Evolutionary conservation across 805 yeast genomes (phyloP).

Genomic region (Sugiyamaella boreocaroliniensis): DNA sequence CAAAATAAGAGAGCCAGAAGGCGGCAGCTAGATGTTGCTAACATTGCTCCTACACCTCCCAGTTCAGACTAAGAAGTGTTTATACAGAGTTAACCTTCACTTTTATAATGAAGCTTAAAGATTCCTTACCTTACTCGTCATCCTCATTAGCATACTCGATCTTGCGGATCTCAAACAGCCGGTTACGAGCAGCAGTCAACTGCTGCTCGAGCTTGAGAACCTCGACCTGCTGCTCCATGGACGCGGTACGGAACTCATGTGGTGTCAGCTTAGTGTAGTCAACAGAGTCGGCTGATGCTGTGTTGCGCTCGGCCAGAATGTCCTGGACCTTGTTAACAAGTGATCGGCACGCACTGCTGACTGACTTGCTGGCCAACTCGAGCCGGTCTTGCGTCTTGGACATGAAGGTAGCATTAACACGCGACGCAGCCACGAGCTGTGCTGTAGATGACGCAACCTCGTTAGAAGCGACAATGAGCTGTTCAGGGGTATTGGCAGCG

Average conservation of each 20-base stretch:
- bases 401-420: slow-evolving; percentile 73
- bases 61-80: no score
- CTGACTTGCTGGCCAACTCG: slow-evolving; percentile 62
- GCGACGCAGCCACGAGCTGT: slow-evolving; percentile 83
- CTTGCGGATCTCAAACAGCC: slow-evolving; percentile 78
- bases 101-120: no score
- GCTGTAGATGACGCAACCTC: slow-evolving; percentile 92
- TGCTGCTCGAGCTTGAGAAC: slow-evolving; percentile 76
- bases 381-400: slow-evolving; percentile 70
- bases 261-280: slow-evolving; percentile 65
- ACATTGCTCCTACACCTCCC: no score
- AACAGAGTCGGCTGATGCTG: slow-evolving; percentile 37
- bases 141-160: slow-evolving; percentile 64
- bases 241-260: slow-evolving; percentile 76
- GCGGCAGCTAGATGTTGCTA: no score
- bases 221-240: slow-evolving; percentile 91
- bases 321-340: slow-evolving; percentile 66
- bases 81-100: no score
- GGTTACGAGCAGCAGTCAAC: slow-evolving; percentile 63
- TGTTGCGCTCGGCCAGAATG: slow-evolving; percentile 38
- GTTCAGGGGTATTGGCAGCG: slow-evolving; percentile 62
- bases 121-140: slow-evolving; percentile 32
- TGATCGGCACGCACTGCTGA: slow-evolving; percentile 67
- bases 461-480: slow-evolving; percentile 81
- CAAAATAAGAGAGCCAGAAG: neutral